phyloP scores from a whole-genome alignment of 1,284 basidiomycete species.

The Porodaedalea pini region DNA sequence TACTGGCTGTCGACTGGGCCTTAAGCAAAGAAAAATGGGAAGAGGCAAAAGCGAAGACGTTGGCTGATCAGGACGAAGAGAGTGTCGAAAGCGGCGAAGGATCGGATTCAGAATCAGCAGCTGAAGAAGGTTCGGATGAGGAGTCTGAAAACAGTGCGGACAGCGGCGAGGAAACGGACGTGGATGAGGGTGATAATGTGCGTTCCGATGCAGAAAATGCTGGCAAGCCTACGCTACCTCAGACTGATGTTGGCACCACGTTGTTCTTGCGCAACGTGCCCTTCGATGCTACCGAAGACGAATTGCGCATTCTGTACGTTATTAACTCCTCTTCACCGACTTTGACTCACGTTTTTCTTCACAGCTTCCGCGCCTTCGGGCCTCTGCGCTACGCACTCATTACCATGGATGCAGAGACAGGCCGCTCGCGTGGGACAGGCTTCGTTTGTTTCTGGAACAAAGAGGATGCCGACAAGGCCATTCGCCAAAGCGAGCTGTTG shows the following conservation, averaged over 20 bases:
- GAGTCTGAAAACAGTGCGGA: constrained; percentile 28
- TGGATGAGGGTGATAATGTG: constrained; percentile 44
- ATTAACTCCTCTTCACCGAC: neutral
- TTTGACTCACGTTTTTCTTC: constrained; percentile 10
- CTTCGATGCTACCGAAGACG: constrained; percentile 89
- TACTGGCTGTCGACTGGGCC: constrained; percentile 96
- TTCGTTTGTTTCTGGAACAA: constrained; percentile 98
- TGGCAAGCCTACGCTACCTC: constrained; percentile 70
- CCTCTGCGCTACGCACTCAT: constrained; percentile 92
- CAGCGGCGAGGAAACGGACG: constrained; percentile 39
- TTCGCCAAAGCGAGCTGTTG: constrained; percentile 80
- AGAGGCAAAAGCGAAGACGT: constrained; percentile 60
- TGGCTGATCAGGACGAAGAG: constrained; percentile 34
- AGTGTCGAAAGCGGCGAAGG: constrained; percentile 36
- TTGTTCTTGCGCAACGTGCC: constrained; percentile 95
- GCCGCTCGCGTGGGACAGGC: constrained; percentile 89
- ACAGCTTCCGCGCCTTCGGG: constrained; percentile 86
- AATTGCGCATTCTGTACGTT: constrained; percentile 74
- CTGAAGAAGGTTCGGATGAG: constrained; percentile 24
- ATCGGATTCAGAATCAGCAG: constrained; percentile 23
- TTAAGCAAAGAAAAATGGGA: constrained; percentile 92
- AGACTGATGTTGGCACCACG: constrained; percentile 83
- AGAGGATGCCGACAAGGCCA: constrained; percentile 83
- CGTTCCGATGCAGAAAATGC: constrained; percentile 47
- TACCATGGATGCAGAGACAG: constrained; percentile 80